These are phyloP conservation scores for Chrysoporthe cubensis DNA, from an alignment of 2,329 filamentous ascomycete species.

Conservation along the genomic window DNA sequence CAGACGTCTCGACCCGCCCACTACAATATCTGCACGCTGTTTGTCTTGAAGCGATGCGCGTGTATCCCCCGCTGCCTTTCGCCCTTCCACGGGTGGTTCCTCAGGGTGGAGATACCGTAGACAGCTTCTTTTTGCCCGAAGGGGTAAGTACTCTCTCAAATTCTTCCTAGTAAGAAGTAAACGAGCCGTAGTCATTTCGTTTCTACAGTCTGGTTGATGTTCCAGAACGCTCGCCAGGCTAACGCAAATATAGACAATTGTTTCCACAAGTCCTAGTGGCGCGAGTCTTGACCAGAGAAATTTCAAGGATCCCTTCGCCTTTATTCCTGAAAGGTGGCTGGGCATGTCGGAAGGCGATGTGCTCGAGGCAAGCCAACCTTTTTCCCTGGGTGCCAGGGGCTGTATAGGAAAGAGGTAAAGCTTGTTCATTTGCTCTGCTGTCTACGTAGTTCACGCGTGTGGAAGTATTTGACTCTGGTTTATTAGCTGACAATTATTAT, in stretches of 20 bases:
- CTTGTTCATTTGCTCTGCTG: no score
- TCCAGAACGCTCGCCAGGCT: not conserved
- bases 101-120: constrained; percentile 13
- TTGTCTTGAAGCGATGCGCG: constrained; percentile 32
- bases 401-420: constrained; percentile 16
- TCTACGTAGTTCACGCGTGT: no score
- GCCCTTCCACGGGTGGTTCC: constrained; percentile 14
- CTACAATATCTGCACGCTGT: constrained; percentile 30
- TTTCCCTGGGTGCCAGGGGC: constrained; percentile 11
- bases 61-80: constrained; percentile 30
- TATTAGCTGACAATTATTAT: no score
- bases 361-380: constrained; percentile 19
- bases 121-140: constrained; percentile 13
- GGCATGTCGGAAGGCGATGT: constrained; percentile 5
- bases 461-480: no score
- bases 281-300: constrained; percentile 12
- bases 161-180: not conserved
- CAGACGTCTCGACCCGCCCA: not conserved
- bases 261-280: constrained; percentile 14
- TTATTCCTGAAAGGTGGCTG: constrained; percentile 19
- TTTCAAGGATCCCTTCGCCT: constrained; percentile 4
- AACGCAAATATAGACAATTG: not conserved
- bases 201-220: not conserved
- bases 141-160: not conserved
- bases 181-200: not conserved